Evolutionary conservation across 1,139 yeast species (phyloP).

Genomic region (Saccharomyces uvarum): DNA sequence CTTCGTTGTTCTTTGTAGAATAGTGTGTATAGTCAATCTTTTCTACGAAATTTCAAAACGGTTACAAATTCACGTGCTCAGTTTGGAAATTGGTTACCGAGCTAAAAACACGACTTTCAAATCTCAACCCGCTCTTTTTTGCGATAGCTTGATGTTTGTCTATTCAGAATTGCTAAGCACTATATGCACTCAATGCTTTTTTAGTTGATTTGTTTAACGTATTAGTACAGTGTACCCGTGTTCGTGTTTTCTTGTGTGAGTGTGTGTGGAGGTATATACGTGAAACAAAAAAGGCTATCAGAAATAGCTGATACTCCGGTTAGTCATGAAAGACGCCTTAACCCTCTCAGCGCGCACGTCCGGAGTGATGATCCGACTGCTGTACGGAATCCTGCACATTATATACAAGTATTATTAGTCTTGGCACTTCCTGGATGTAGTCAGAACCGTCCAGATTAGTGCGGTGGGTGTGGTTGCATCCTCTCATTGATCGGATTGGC

Average conservation of each 20-base stretch:
- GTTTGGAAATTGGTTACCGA: neutral
- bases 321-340: neutral
- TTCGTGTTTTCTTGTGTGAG: neutral
- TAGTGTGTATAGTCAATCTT: neutral
- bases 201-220: neutral
- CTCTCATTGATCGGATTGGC: too few relatives aligned
- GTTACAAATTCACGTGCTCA: constrained; percentile 1
- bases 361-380: neutral
- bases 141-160: neutral
- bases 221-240: neutral
- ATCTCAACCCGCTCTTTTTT: neutral
- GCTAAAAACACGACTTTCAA: neutral
- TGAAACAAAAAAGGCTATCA: neutral
- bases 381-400: neutral
- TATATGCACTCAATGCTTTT: neutral
- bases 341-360: constrained; percentile 1
- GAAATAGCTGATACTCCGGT: neutral
- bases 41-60: neutral
- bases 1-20: neutral
- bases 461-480: neutral
- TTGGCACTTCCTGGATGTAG: neutral
- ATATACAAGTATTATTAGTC: neutral
- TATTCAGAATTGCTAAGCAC: neutral
- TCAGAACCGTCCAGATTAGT: neutral
- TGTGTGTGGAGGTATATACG: neutral